Evolutionary conservation across 2,329 filamentous ascomycete genomes (phyloP).

Genomic region (Pseudogymnoascus sp.): DNA sequence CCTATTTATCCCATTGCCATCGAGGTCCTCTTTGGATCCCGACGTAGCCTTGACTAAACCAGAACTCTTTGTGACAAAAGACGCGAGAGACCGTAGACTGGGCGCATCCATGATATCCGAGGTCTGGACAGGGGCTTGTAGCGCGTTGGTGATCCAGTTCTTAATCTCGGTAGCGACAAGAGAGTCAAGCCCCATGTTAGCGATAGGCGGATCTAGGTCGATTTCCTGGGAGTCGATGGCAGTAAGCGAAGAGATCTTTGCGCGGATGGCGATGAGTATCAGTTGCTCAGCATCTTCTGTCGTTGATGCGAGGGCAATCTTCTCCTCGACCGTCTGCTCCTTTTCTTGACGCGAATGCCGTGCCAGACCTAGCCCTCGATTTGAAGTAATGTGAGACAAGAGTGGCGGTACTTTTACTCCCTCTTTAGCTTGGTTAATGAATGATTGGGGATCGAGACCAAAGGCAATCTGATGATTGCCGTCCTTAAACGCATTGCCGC

Average conservation of each 20-base stretch:
- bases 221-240: not conserved
- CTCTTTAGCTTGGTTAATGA: not conserved
- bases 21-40: not conserved
- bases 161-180: conserved; percentile 42
- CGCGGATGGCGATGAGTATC: not conserved
- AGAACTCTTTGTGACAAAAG: not conserved
- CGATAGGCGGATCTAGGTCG: not conserved
- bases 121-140: conserved; percentile 24
- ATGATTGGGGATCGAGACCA: not conserved
- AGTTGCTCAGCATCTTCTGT: not conserved
- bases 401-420: not conserved
- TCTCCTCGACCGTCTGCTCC: not conserved
- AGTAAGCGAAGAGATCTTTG: not conserved
- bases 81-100: conserved; percentile 22
- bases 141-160: conserved; percentile 31
- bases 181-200: conserved; percentile 42
- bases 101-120: conserved; percentile 22
- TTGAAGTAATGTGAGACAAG: conserved; percentile 1
- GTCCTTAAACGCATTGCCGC: not conserved
- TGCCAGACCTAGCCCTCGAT: not conserved
- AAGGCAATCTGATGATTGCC: not conserved
- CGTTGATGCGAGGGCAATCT: not conserved
- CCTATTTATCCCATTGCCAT: not conserved
- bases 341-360: not conserved
- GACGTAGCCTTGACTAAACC: not conserved